These are phyloP conservation scores for Diplosphaera chodatii DNA, from an alignment of 139 green algal genomes.

Conservation along the genomic window DNA sequence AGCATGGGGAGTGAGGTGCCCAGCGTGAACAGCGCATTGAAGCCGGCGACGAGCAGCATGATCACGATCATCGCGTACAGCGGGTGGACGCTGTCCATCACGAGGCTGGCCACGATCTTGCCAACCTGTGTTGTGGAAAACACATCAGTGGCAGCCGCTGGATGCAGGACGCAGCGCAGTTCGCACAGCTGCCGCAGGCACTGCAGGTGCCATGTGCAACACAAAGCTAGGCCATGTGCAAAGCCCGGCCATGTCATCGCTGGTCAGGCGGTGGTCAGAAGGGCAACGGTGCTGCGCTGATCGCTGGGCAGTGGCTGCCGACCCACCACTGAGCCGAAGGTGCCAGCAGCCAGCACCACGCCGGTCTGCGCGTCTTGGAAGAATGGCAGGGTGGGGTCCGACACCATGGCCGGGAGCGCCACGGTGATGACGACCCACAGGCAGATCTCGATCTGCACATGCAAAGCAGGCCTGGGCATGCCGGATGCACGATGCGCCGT, in stretches of 20 bases:
- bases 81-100: conserved; percentile 17
- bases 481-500: too few relatives aligned
- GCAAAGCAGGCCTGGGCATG: not conserved
- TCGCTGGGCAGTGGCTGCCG: too few relatives aligned
- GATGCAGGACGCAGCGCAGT: too few relatives aligned
- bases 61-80: conserved; percentile 7
- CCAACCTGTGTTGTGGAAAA: conserved; percentile 3
- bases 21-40: conserved; percentile 6
- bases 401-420: conserved; percentile 12
- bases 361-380: not conserved
- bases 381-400: conserved; percentile 5
- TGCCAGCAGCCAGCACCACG: conserved; percentile 5
- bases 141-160: not conserved
- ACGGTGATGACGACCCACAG: conserved; percentile 13
- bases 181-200: too few relatives aligned
- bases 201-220: too few relatives aligned
- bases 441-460: conserved; percentile 11
- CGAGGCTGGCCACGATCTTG: conserved; percentile 7
- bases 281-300: too few relatives aligned
- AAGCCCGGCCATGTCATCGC: too few relatives aligned
- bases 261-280: too few relatives aligned
- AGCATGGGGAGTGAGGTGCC: conserved; percentile 7
- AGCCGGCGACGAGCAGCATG: not conserved
- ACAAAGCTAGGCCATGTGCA: too few relatives aligned
- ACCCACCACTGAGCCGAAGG: conserved; percentile 4